Evolutionary conservation across 2,329 filamentous ascomycete genomes (phyloP).

Genomic region (Bipolaris bicolor): DNA sequence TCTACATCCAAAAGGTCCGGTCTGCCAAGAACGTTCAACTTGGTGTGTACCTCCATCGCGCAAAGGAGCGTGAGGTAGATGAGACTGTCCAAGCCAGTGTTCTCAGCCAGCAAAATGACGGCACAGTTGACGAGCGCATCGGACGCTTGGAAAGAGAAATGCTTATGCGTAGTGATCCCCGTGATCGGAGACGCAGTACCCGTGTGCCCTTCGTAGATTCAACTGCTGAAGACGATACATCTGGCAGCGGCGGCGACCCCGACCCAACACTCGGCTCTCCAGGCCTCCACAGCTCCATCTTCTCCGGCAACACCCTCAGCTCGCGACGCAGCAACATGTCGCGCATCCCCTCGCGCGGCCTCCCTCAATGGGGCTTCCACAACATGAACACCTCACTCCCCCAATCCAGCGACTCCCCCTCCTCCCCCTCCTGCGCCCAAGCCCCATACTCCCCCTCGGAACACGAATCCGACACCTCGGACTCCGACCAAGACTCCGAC

Average conservation of each 20-base stretch:
- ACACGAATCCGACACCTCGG: slow-evolving; percentile 34
- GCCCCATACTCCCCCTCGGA: slow-evolving; percentile 26
- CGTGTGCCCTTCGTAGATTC: slow-evolving; percentile 33
- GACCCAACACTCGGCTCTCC: slow-evolving; percentile 48
- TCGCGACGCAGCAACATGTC: slow-evolving; percentile 28
- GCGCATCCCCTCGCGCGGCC: slow-evolving; percentile 22
- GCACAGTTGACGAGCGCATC: slow-evolving; percentile 60
- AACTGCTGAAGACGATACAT: slow-evolving; percentile 50
- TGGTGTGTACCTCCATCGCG: slow-evolving; percentile 65
- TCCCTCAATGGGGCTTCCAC: slow-evolving; percentile 23
- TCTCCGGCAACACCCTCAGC: slow-evolving; percentile 25
- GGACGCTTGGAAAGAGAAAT: slow-evolving; percentile 61
- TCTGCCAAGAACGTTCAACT: slow-evolving; percentile 62
- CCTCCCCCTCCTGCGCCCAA: slow-evolving; percentile 30
- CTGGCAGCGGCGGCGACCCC: slow-evolving; percentile 54
- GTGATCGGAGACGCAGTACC: slow-evolving; percentile 38
- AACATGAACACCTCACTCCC: slow-evolving; percentile 23
- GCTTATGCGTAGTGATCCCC: slow-evolving; percentile 52
- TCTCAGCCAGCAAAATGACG: slow-evolving; percentile 46
- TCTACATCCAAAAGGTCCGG: slow-evolving; percentile 66
- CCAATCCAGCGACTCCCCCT: slow-evolving; percentile 19
- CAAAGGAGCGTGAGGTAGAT: slow-evolving; percentile 61
- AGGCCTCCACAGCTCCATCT: slow-evolving; percentile 29
- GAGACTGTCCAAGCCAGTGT: slow-evolving; percentile 50
- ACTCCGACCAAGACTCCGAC: slow-evolving; percentile 34